Base-by-base conservation (phyloP, 768 basidiomycete genomes). In the Hygrocybe coccinea region DNA sequence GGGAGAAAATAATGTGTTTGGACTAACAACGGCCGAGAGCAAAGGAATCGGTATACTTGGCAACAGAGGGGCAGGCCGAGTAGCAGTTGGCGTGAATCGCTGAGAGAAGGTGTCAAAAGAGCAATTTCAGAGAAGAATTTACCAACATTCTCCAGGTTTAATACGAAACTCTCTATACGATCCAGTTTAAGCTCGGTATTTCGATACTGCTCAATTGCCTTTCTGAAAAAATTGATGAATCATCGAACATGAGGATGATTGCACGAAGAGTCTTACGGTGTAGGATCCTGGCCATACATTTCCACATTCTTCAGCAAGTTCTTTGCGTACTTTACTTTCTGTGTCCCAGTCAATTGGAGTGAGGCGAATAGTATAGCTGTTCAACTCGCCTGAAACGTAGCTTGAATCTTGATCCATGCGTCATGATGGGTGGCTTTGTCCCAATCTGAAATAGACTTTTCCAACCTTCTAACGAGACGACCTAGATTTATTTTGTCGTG, bases 401-500 rank as follows among this genome's bases (percentile, higher is more conserved):
- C 74, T 54, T 81, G 78, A 0, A 79, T 79, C 58, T 78, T 82
- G 33, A 87, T 71, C 83, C 83, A 85, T 0, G 72, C 68, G 10
- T 69, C 63, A 15, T 65, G 62, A 34, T 60, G 59, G 2, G 56
- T 50, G 19, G 50, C 56, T n/a, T 64, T 62, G 51, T 67, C 64
- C 75, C 72, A 77, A 53, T 69, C 74, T 55, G 59, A 69, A 0
- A 80, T 68, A 9, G 78, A 74, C 61, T 79, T 81, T 55, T 89
- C 85, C 0, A 91, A 76, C 54, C 82, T 67, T 43, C 77, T 74
- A 4, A 89, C 67, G 6, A 90, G 76, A 48, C 85, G 77, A 9
- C 71, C 69, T 8, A 90, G 73, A 67, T 90, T 90, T 11, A 90
- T 80, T 60, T 80, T 78, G 71, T 90, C 85, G 56, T 87, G 87